phyloP scores from a whole-genome alignment of 1,284 basidiomycete genomes.

The Tylopilus sp. region DNA sequence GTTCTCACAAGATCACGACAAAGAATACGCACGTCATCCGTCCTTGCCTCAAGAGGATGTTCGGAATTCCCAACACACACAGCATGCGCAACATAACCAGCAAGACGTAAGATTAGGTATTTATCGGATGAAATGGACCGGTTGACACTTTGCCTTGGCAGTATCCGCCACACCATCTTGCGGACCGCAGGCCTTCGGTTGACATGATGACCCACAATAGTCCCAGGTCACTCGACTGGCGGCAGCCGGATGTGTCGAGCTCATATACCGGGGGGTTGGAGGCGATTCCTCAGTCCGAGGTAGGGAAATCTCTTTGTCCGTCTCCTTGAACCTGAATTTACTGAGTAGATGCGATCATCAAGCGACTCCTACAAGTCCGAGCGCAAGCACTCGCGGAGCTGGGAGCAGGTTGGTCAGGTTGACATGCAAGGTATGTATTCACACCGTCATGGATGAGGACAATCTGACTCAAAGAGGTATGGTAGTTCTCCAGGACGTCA shows the following conservation, averaged over 20 bases:
- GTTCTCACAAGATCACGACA: slow-evolving; percentile 26
- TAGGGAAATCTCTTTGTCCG: slow-evolving; percentile 31
- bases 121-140: slow-evolving; percentile 14
- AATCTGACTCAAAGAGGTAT: slow-evolving; percentile 16
- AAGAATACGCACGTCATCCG: slow-evolving; percentile 35
- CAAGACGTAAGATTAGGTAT: slow-evolving; percentile 35
- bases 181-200: slow-evolving; percentile 34
- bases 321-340: slow-evolving; percentile 24
- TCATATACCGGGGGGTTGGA: slow-evolving; percentile 46
- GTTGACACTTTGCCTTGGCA: slow-evolving; percentile 25
- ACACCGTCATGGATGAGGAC: slow-evolving; percentile 17
- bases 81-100: slow-evolving; percentile 32
- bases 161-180: slow-evolving; percentile 36
- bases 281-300: slow-evolving; percentile 51
- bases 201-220: slow-evolving; percentile 39
- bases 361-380: slow-evolving; percentile 45
- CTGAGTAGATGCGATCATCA: slow-evolving; percentile 41
- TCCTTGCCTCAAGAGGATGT: slow-evolving; percentile 35
- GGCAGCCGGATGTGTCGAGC: slow-evolving; percentile 45
- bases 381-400: slow-evolving; percentile 58
- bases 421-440: slow-evolving; percentile 26
- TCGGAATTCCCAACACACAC: slow-evolving; percentile 32
- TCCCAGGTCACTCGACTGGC: slow-evolving; percentile 54
- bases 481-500: slow-evolving; percentile 43
- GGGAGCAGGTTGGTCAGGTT: slow-evolving; percentile 53